Conservation (phyloP, 176 grass and related monocot species). For the Aegilops tauschii region DNA sequence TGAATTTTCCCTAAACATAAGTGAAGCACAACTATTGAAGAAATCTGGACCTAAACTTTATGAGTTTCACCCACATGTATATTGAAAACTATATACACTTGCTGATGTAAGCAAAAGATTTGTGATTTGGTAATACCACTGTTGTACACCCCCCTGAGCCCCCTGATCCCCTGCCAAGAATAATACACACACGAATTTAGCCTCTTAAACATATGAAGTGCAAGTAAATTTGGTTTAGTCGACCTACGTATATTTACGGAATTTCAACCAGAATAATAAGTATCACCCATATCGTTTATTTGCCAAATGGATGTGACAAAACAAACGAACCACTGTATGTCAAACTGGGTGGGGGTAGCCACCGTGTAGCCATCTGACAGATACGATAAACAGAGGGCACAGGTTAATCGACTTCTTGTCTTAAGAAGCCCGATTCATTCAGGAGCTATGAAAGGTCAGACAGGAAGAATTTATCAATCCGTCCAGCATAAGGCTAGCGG, state of each 20-base stretch:
- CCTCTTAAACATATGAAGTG: neutral
- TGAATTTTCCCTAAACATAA: neutral
- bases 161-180: neutral
- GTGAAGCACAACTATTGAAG: neutral
- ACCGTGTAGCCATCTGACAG: neutral
- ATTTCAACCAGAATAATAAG: neutral
- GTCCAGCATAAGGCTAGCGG: neutral
- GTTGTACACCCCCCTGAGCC: neutral
- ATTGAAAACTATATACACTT: neutral
- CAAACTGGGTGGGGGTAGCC: neutral
- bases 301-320: neutral
- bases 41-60: neutral
- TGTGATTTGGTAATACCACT: neutral
- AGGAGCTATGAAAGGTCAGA: neutral
- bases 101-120: neutral
- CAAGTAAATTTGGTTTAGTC: neutral
- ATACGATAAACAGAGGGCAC: neutral
- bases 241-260: neutral
- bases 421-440: neutral
- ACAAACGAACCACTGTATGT: neutral
- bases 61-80: neutral
- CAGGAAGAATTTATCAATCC: neutral
- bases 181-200: neutral
- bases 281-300: neutral
- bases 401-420: neutral